Percentiles rank a stretch among this genome's conserved stretches.
These are phyloP conservation scores for Picea glauca DNA, from an alignment of 75 land plant species.

Conservation along the genomic window DNA sequence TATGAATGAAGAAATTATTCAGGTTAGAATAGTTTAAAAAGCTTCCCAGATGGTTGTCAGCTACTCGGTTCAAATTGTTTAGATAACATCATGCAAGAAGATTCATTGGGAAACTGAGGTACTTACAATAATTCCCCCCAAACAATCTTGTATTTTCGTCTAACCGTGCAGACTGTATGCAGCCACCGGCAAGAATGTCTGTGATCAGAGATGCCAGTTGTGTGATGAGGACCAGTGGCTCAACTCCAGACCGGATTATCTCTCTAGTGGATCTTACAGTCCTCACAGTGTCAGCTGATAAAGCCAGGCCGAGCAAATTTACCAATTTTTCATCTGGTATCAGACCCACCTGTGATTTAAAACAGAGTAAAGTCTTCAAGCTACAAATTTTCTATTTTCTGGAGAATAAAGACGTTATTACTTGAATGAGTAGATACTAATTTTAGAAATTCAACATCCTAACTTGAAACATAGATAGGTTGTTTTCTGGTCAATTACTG, in stretches of 20 bases:
- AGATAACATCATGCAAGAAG: background rate
- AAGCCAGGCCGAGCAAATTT: slow-evolving; percentile 30
- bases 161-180: background rate
- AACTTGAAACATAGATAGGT: background rate
- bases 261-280: slow-evolving; percentile 29
- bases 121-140: background rate
- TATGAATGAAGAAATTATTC: background rate
- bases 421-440: background rate
- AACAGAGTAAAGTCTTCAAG: background rate
- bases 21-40: background rate
- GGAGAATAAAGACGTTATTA: background rate
- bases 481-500: background rate
- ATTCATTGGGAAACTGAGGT: background rate
- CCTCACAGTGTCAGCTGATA: slow-evolving; percentile 31
- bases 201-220: slow-evolving; percentile 32
- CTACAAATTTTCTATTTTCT: background rate
- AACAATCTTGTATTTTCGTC: background rate
- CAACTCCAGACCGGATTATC: slow-evolving; percentile 25
- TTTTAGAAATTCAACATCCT: background rate
- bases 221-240: slow-evolving; percentile 29
- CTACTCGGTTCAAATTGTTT: background rate
- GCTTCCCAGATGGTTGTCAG: background rate
- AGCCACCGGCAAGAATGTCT: slow-evolving; percentile 36
- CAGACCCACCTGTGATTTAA: slow-evolving; percentile 23
- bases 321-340: slow-evolving; percentile 21